These are phyloP conservation scores for Sporothrix phasma DNA, from an alignment of 2,329 filamentous ascomycete species.

Conservation along the genomic window DNA sequence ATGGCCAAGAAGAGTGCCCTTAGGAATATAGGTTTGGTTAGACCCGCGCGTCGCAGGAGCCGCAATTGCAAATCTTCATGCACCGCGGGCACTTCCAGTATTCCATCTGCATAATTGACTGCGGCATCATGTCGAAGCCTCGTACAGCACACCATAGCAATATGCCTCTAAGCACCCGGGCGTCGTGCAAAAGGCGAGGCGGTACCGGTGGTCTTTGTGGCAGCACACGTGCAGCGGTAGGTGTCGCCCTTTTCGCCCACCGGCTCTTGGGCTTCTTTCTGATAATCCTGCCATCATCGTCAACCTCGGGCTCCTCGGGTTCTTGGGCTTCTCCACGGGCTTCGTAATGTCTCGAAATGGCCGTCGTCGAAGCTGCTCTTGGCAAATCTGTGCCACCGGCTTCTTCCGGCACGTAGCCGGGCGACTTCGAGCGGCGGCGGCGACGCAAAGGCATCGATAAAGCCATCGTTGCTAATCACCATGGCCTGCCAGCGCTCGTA, in stretches of 20 bases:
- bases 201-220: slow-evolving; percentile 71
- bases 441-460: slow-evolving; percentile 52
- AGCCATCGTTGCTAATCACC: slow-evolving; percentile 64
- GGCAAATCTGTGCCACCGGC: slow-evolving; percentile 84
- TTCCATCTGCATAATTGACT: slow-evolving; percentile 67
- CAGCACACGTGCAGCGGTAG: slow-evolving; percentile 73
- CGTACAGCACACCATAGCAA: slow-evolving; percentile 90
- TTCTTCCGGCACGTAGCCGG: slow-evolving; percentile 59
- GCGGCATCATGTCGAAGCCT: slow-evolving; percentile 82
- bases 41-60: slow-evolving; percentile 55
- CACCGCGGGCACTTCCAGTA: slow-evolving; percentile 88
- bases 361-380: slow-evolving; percentile 69
- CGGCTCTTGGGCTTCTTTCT: slow-evolving; percentile 55
- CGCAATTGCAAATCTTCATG: slow-evolving; percentile 76
- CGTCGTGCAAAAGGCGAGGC: slow-evolving; percentile 68
- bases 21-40: slow-evolving; percentile 77
- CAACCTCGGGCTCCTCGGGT: slow-evolving; percentile 43
- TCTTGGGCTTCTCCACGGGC: slow-evolving; percentile 42
- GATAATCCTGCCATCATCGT: slow-evolving; percentile 51
- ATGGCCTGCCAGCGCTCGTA: slow-evolving; percentile 77
- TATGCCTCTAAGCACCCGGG: slow-evolving; percentile 63
- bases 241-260: slow-evolving; percentile 45
- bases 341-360: slow-evolving; percentile 77
- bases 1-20: slow-evolving; percentile 78
- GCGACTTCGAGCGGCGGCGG: slow-evolving; percentile 64